A percentile compares a stretch with the other conserved stretches of the same genome.
phyloP scores from a whole-genome alignment of 2,329 filamentous ascomycete species.

The Colletotrichum caudatum region DNA sequence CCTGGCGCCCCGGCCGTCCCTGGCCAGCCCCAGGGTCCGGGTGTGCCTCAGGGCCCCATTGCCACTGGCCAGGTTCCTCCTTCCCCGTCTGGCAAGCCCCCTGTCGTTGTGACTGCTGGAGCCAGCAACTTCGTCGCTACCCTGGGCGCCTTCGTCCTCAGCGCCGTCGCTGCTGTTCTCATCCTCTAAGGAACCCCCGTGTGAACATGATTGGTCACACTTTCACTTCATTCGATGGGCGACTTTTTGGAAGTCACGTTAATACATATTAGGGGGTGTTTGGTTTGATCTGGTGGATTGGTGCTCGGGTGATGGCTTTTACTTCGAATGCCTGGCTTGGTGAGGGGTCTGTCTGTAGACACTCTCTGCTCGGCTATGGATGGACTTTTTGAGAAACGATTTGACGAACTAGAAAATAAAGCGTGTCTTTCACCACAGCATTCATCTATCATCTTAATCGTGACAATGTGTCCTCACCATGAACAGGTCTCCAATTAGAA shows the following conservation, averaged over 20 bases:
- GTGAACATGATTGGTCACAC: constrained; percentile 5
- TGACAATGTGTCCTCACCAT: neutral
- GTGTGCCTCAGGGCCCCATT: too few species aligned
- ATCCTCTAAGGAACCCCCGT: constrained; percentile 26
- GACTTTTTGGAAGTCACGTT: constrained; percentile 1
- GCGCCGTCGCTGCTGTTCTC: constrained; percentile 34
- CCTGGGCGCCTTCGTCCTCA: constrained; percentile 41
- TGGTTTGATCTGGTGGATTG: constrained; percentile 21
- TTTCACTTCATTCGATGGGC: constrained; percentile 33
- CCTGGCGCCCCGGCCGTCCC: too few species aligned
- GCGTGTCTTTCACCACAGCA: constrained; percentile 31
- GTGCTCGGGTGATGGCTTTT: constrained; percentile 14
- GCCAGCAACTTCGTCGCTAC: constrained; percentile 40
- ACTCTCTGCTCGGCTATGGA: constrained; percentile 25
- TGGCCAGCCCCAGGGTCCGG: too few species aligned
- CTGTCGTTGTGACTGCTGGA: constrained; percentile 32
- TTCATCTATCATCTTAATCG: too few species aligned
- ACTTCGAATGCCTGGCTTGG: constrained; percentile 35
- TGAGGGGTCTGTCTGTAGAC: constrained; percentile 13
- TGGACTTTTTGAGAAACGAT: constrained; percentile 40
- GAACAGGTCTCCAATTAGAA: too few species aligned
- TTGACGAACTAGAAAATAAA: constrained; percentile 41
- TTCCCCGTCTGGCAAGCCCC: neutral
- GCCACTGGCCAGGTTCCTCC: neutral
- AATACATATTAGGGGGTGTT: constrained; percentile 12